A percentile compares a stretch with the other conserved stretches of the same genome.
These are phyloP conservation scores for Phallus indusiatus DNA, from an alignment of 768 basidiomycete genomes.

Conservation along the genomic window DNA sequence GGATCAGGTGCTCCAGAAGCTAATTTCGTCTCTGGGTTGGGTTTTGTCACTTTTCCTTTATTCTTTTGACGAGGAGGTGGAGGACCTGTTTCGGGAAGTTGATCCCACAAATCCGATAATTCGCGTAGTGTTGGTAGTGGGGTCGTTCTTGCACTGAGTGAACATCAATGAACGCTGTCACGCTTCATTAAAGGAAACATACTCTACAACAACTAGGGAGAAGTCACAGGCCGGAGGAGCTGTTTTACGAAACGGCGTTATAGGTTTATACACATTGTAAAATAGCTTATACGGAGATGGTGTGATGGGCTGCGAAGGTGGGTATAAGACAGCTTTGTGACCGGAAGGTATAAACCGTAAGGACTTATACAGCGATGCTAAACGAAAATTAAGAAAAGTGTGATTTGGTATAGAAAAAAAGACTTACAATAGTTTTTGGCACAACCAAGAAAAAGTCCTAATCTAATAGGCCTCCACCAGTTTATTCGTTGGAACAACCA, in stretches of 20 bases:
- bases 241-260: conserved; percentile 72
- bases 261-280: conserved; percentile 88
- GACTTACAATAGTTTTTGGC: conserved; percentile 45
- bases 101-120: conserved; percentile 59
- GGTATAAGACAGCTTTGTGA: conserved; percentile 38
- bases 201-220: conserved; percentile 81
- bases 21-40: conserved; percentile 11
- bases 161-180: not conserved
- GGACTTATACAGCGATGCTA: conserved; percentile 60
- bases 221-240: conserved; percentile 77
- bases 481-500: conserved; percentile 30
- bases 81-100: conserved; percentile 52
- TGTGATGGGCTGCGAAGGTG: conserved; percentile 13
- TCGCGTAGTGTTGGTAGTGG: conserved; percentile 77
- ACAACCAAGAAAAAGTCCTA: conserved; percentile 38
- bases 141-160: conserved; percentile 65
- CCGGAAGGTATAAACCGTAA: conserved; percentile 69
- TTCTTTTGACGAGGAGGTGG: conserved; percentile 45
- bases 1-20: not conserved
- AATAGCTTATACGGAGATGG: conserved; percentile 70
- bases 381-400: not conserved
- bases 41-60: conserved; percentile 23
- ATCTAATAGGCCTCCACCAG: conserved; percentile 60
- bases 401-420: not conserved
- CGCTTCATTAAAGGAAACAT: conserved; percentile 18